Percentiles rank a stretch among this genome's conserved stretches.
Conservation (phyloP, 768 basidiomycete species). For the Leccinum barrowsii region DNA sequence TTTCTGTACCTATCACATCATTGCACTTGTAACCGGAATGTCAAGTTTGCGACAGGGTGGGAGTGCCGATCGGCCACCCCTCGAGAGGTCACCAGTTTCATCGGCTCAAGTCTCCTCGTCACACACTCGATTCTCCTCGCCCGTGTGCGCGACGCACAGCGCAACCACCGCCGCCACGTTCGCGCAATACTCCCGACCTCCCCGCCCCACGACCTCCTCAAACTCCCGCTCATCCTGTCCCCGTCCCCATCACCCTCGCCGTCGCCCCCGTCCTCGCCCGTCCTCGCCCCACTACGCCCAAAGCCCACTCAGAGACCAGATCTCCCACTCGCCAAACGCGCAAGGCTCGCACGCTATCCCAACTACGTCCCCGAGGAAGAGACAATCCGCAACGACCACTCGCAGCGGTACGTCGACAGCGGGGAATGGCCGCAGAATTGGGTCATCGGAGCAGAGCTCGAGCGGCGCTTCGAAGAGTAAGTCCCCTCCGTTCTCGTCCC, state of each 20-base stretch:
- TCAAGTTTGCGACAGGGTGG: too few species aligned
- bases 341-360: conserved; percentile 61
- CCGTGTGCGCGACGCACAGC: conserved; percentile 56
- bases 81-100: too few species aligned
- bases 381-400: conserved; percentile 94
- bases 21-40: too few species aligned
- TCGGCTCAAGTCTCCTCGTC: conserved; percentile 45
- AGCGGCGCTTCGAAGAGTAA: conserved; percentile 91
- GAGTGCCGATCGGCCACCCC: too few species aligned
- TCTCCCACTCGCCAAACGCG: conserved; percentile 68
- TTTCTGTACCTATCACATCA: too few species aligned
- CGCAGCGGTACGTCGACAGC: conserved; percentile 82
- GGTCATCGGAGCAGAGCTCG: conserved; percentile 86
- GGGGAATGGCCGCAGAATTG: conserved; percentile 95
- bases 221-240: conserved; percentile 55
- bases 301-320: conserved; percentile 42
- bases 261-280: conserved; percentile 48
- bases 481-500: conserved; percentile 27
- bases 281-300: conserved; percentile 29
- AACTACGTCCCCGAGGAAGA: conserved; percentile 95
- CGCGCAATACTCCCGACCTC: conserved; percentile 47
- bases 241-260: conserved; percentile 50
- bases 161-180: conserved; percentile 53
- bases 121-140: conserved; percentile 57
- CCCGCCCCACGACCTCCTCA: conserved; percentile 53